Percentiles rank a stretch among this genome's conserved stretches.
phyloP scores from a whole-genome alignment of 148 eudicot species.

The Suaeda aralocaspica region DNA sequence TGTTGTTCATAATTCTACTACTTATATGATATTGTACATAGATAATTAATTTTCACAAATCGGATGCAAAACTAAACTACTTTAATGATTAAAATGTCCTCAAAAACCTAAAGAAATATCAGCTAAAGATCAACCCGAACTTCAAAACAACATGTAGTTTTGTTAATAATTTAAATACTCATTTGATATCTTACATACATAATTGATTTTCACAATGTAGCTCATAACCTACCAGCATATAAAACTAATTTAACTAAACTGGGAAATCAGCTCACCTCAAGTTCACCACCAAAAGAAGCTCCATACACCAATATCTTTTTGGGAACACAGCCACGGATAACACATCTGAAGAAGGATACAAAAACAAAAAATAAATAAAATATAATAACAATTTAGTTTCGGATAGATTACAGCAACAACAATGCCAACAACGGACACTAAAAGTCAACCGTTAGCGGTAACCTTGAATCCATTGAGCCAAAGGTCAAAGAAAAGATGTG shows the following conservation, averaged over 20 bases:
- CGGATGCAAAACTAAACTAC: too few species aligned
- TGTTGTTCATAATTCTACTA: too few species aligned
- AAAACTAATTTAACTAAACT: not conserved
- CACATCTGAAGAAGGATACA: conserved; percentile 59
- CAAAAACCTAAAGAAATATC: not conserved
- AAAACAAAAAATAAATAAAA: conserved; percentile 10
- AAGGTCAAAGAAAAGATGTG: not conserved
- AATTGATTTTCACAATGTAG: not conserved
- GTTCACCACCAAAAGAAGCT: conserved; percentile 80
- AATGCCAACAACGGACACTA: not conserved
- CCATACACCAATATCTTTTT: conserved; percentile 98
- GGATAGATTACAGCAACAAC: not conserved
- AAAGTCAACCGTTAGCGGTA: not conserved
- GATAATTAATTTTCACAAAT: too few species aligned
- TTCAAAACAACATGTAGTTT: too few species aligned
- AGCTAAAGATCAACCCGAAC: not conserved
- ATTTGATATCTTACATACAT: not conserved
- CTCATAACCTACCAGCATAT: not conserved
- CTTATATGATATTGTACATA: too few species aligned
- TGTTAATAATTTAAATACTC: not conserved
- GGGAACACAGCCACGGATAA: conserved; percentile 99
- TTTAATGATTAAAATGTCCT: not conserved
- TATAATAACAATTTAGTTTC: not conserved
- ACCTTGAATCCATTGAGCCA: not conserved
- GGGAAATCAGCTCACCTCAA: conserved; percentile 54